Conservation (phyloP, 2,329 filamentous ascomycete genomes). For the Penicillium verrucosum region DNA sequence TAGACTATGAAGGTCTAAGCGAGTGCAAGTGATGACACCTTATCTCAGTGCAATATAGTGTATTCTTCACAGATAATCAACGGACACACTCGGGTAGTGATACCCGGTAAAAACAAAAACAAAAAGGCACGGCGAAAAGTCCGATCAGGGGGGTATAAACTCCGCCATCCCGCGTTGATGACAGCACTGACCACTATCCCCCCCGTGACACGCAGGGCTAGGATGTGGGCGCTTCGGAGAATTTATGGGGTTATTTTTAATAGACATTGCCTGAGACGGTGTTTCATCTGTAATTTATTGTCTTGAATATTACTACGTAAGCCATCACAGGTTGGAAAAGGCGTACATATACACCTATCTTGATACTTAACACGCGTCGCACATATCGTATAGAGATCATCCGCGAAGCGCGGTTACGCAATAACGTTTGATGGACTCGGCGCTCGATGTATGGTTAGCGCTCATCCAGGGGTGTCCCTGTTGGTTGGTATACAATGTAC, state of each 20-base stretch:
- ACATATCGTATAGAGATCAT: conserved; percentile 12
- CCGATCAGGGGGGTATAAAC: conserved; percentile 13
- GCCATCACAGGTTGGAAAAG: background rate
- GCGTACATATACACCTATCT: background rate
- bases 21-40: background rate
- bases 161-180: conserved; percentile 18
- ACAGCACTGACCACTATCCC: conserved; percentile 16
- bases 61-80: background rate
- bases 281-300: conserved; percentile 10
- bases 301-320: background rate
- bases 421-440: conserved; percentile 12
- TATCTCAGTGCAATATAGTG: background rate
- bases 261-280: background rate
- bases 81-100: background rate
- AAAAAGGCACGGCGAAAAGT: conserved; percentile 10
- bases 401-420: conserved; percentile 23
- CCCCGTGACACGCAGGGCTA: conserved; percentile 3
- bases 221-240: conserved; percentile 14
- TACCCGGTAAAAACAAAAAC: background rate
- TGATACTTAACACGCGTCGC: background rate
- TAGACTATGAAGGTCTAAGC: background rate
- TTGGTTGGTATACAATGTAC: background rate
- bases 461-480: background rate
- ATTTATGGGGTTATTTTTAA: conserved; percentile 7
- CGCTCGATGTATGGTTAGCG: background rate